A percentile compares a stretch with the other conserved stretches of the same genome.
phyloP scores from a whole-genome alignment of 2,329 filamentous ascomycete genomes.

The Sclerotinia spermophila region DNA sequence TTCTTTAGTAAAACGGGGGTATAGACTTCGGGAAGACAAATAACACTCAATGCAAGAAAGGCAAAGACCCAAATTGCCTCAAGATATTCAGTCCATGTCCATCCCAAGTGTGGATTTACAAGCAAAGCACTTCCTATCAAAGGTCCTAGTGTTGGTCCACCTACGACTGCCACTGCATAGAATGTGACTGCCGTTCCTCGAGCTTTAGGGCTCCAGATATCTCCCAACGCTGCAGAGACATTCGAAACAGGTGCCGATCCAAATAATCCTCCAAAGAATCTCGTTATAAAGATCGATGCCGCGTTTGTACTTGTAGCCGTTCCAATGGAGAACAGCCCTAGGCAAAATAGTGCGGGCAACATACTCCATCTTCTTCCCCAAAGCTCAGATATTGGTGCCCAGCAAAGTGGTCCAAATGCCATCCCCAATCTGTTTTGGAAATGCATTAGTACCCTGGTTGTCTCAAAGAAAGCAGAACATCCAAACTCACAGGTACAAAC shows the following conservation, averaged over 20 bases:
- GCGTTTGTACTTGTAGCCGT: constrained; percentile 56
- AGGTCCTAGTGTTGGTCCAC: constrained; percentile 35
- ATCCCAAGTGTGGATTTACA: constrained; percentile 38
- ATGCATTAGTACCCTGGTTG: background rate
- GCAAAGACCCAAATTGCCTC: constrained; percentile 44
- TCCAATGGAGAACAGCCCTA: constrained; percentile 61
- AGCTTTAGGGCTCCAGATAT: constrained; percentile 53
- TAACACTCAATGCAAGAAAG: constrained; percentile 40
- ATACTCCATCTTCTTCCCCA: constrained; percentile 59
- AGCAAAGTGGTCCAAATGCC: constrained; percentile 51
- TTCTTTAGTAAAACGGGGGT: constrained; percentile 44
- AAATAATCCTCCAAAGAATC: constrained; percentile 63
- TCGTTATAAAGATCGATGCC: constrained; percentile 57
- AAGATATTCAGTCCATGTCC: constrained; percentile 40
- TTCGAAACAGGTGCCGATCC: constrained; percentile 61
- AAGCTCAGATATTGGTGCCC: constrained; percentile 62
- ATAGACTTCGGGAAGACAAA: constrained; percentile 46
- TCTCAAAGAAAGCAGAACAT: background rate
- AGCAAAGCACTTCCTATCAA: constrained; percentile 36
- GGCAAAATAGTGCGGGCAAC: constrained; percentile 51
- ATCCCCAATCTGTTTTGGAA: constrained; percentile 40
- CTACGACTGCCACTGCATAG: constrained; percentile 49
- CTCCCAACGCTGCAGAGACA: constrained; percentile 58
- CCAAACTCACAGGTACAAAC: constrained; percentile 43
- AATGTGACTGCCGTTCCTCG: constrained; percentile 58